These are phyloP conservation scores for Dendrocalamus sinicus DNA, from an alignment of 176 grass and related monocot genomes.

Conservation along the genomic window DNA sequence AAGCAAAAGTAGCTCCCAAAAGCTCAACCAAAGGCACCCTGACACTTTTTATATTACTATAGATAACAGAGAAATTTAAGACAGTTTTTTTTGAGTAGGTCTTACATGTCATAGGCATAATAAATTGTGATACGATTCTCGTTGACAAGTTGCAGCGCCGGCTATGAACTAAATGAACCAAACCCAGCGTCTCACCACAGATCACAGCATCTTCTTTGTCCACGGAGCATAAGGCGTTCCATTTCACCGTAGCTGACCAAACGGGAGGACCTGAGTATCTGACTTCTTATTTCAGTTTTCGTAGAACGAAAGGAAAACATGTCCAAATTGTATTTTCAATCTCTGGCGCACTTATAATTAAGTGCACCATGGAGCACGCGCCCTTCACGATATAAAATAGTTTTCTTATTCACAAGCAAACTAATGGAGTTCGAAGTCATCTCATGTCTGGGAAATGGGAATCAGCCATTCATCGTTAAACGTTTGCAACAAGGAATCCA, in stretches of 20 bases:
- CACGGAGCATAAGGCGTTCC: not conserved
- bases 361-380: not conserved
- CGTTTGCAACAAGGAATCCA: not conserved
- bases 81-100: too few species aligned
- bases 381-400: not conserved
- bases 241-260: not conserved
- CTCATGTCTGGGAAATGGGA: not conserved
- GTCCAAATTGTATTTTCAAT: too few species aligned
- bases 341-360: not conserved
- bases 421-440: not conserved
- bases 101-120: too few species aligned
- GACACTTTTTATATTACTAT: too few species aligned
- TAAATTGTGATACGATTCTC: too few species aligned
- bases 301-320: not conserved
- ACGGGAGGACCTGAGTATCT: too few species aligned
- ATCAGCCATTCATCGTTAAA: not conserved
- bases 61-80: too few species aligned
- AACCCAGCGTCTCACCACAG: not conserved
- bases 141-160: too few species aligned
- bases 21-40: too few species aligned
- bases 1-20: too few species aligned
- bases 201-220: not conserved
- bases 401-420: not conserved
- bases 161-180: too few species aligned
- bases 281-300: too few species aligned